Conservation (phyloP, 2,329 filamentous ascomycete genomes). For the Keithomyces neogunnii region DNA sequence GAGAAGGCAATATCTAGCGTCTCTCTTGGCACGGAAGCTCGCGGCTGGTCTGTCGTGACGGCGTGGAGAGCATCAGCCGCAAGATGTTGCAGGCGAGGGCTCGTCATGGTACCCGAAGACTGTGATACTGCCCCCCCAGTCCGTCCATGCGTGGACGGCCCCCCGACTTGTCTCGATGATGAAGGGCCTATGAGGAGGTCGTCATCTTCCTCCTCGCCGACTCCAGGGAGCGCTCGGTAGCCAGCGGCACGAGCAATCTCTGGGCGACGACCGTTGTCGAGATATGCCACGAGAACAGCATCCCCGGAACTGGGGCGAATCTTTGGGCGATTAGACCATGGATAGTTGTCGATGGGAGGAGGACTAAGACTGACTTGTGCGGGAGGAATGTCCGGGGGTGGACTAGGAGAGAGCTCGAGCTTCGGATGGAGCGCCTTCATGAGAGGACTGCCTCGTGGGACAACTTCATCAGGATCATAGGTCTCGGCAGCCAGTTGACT, state of each 20-base stretch:
- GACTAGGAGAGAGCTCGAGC: slow-evolving; percentile 23
- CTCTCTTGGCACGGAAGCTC: slow-evolving; percentile 10
- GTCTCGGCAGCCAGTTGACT: slow-evolving; percentile 22
- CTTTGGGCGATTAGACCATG: slow-evolving; percentile 44
- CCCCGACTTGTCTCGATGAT: neutral
- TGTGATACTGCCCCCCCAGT: neutral
- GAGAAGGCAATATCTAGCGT: slow-evolving; percentile 20
- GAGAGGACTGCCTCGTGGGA: slow-evolving; percentile 31
- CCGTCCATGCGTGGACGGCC: neutral
- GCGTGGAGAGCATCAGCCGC: slow-evolving; percentile 24
- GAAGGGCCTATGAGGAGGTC: slow-evolving; percentile 13
- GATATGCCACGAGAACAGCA: slow-evolving; percentile 56
- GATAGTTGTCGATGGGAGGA: slow-evolving; percentile 28
- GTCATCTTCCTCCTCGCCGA: slow-evolving; percentile 34
- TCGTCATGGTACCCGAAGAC: slow-evolving; percentile 3
- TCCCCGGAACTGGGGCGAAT: slow-evolving; percentile 50
- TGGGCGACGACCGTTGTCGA: slow-evolving; percentile 54
- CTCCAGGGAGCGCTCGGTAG: slow-evolving; percentile 40
- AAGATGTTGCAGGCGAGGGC: slow-evolving; percentile 19
- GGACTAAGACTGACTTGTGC: slow-evolving; percentile 25
- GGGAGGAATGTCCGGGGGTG: slow-evolving; percentile 26
- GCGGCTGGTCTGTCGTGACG: slow-evolving; percentile 11
- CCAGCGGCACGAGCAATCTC: slow-evolving; percentile 55
- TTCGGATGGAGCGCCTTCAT: slow-evolving; percentile 25
- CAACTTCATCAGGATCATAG: slow-evolving; percentile 37